phyloP scores from a whole-genome alignment of 2,329 filamentous ascomycete species.

The Aspergillus quadrilineatus region DNA sequence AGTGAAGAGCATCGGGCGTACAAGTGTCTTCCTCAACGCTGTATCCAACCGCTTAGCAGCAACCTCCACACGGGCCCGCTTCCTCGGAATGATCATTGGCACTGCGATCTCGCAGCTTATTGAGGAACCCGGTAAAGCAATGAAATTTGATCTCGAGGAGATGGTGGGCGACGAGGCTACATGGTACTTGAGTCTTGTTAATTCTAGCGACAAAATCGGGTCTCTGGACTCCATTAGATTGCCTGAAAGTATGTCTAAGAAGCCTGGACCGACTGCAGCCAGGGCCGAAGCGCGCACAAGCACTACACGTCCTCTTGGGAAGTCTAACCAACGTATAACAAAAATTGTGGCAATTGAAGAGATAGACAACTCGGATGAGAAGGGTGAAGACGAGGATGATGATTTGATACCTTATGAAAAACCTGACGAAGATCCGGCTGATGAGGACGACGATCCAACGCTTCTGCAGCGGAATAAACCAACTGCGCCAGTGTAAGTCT shows the following conservation, averaged over 20 bases:
- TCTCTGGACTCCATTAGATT: slow-evolving; percentile 52
- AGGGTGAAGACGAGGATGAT: slow-evolving; percentile 59
- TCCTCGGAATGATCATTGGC: slow-evolving; percentile 85
- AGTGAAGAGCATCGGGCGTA: slow-evolving; percentile 67
- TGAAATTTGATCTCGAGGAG: slow-evolving; percentile 84
- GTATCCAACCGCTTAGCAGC: slow-evolving; percentile 83
- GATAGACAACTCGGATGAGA: slow-evolving; percentile 55
- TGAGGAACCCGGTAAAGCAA: slow-evolving; percentile 65
- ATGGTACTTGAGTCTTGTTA: slow-evolving; percentile 70
- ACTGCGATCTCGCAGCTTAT: slow-evolving; percentile 67
- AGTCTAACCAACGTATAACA: slow-evolving; percentile 3
- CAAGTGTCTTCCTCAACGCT: slow-evolving; percentile 69
- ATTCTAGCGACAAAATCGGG: slow-evolving; percentile 63
- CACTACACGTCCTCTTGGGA: slow-evolving; percentile 1
- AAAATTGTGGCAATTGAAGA: slow-evolving; percentile 62
- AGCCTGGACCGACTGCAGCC: slow-evolving; percentile 18
- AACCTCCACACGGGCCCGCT: slow-evolving; percentile 71
- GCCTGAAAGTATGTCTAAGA: slow-evolving; percentile 16
- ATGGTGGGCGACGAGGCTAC: slow-evolving; percentile 68
- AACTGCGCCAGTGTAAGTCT: slow-evolving; percentile 68
- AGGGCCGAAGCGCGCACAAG: slow-evolving; percentile 13
- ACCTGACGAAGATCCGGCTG: slow-evolving; percentile 81
- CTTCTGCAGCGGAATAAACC: slow-evolving; percentile 79
- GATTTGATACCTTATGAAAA: slow-evolving; percentile 78
- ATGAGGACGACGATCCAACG: slow-evolving; percentile 91